Conservation (phyloP, 805 yeast genomes). For the Blastobotrys parvus region DNA sequence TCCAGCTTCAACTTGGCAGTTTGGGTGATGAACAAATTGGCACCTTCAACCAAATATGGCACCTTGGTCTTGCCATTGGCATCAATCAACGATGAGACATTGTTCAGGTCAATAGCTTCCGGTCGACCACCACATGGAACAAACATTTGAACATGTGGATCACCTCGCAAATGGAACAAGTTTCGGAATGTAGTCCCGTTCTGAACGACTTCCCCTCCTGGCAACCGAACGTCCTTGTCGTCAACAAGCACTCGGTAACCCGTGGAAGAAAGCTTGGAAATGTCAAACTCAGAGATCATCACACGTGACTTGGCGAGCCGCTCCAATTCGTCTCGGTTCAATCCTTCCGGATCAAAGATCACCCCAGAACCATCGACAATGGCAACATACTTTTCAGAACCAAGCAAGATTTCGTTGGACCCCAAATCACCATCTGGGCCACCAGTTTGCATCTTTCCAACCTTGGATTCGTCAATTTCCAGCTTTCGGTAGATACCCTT, state of each 20-base stretch:
- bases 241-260: constrained; percentile 85
- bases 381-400: constrained; percentile 80
- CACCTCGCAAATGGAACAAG: constrained; percentile 70
- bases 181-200: constrained; percentile 89
- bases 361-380: constrained; percentile 96
- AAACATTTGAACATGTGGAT: constrained; percentile 66
- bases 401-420: constrained; percentile 84
- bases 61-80: constrained; percentile 69
- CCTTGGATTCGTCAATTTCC: constrained; percentile 45
- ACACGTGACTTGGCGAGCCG: constrained; percentile 71
- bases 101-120: constrained; percentile 83
- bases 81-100: constrained; percentile 64
- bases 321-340: constrained; percentile 68
- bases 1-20: constrained; percentile 83
- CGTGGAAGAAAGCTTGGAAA: constrained; percentile 51
- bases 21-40: constrained; percentile 91
- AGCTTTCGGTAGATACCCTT: constrained; percentile 78
- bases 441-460: constrained; percentile 89
- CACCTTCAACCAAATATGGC: constrained; percentile 94
- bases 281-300: constrained; percentile 66
- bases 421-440: constrained; percentile 99
- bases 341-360: constrained; percentile 82
- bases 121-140: constrained; percentile 99
- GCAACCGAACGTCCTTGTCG: constrained; percentile 69
- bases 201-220: constrained; percentile 64